Evolutionary conservation across 495 filamentous ascomycete species (phyloP), one percentile per base, ranked within the genome.

Genomic region (Aspergillus cristatus): DNA sequence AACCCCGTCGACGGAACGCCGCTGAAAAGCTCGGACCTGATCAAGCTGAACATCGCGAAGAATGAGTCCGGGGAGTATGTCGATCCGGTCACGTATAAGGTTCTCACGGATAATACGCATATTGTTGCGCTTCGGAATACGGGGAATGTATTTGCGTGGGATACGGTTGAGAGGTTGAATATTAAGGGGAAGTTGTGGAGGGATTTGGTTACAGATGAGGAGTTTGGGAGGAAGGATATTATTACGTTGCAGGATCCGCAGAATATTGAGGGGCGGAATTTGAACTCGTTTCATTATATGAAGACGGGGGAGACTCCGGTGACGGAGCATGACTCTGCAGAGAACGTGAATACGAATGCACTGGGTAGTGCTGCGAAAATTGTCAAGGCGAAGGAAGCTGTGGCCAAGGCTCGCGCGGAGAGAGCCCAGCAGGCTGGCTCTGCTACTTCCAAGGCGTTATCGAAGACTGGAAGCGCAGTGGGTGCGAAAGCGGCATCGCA

Each of bases 111-210:
- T 55, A 97, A 96, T 57, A 95, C 93, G 7, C 91, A 99, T 55
- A 83, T 99, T 31, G 85, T 97, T 31, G 88, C 89, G 18, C 65
- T 99, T 41, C 70, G 79, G 33, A 86, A 84, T 48, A 84, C 86
- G 26, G 87, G 86, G 24, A 97, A 97, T 63, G 93, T 95, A 6
- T 99, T 95, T 54, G 78, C 88, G 7, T 94, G 81, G 76, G 91
- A 97, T 53, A 99, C 91, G 2, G 74, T 97, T 8, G 86, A 97
- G 57, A 73, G 86, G 45, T 72, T 97, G 57, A 99, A 99, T 62
- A 81, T 97, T 60, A 99, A 97, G 67, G 77, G 89, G 35, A 99
- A 95, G 75, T 79, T 93, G 68, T 99, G 91, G 91, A 71, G 69
- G 37, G 91, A 99, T 60, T 63, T 99, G 4, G 79, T 97, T 12